phyloP scores from a whole-genome alignment of 441 rosid genomes.

The Syzygium malaccense region DNA sequence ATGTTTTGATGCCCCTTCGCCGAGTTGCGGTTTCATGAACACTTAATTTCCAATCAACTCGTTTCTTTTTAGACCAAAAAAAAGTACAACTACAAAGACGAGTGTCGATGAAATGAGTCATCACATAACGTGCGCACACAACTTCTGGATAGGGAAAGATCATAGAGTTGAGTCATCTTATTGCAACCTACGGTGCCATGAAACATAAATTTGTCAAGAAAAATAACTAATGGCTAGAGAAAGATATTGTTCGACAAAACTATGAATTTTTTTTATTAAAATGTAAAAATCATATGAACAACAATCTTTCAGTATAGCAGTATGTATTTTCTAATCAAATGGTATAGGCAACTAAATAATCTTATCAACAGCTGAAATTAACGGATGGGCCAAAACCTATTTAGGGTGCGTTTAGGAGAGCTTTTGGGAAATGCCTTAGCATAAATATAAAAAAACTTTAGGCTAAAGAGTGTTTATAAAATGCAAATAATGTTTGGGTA shows the following conservation, averaged over 20 bases:
- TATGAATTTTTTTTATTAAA: background rate
- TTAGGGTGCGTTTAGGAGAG: background rate
- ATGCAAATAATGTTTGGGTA: background rate
- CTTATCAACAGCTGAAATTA: background rate
- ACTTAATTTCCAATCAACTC: too few species aligned
- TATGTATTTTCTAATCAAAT: background rate
- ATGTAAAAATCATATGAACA: background rate
- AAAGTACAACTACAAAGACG: background rate
- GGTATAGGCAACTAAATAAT: background rate
- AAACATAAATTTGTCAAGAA: background rate
- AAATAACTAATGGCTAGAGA: background rate
- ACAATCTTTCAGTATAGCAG: accelerated
- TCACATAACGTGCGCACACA: background rate
- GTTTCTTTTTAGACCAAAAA: too few species aligned
- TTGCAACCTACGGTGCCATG: background rate
- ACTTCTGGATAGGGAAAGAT: background rate
- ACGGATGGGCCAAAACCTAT: background rate
- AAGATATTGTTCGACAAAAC: background rate
- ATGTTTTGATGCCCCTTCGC: too few species aligned
- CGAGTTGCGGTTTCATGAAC: too few species aligned
- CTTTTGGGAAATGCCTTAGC: background rate
- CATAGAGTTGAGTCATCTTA: background rate
- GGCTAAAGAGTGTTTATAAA: background rate
- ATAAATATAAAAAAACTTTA: background rate
- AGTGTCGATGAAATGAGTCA: background rate